Evolutionary conservation across 768 basidiomycete species (phyloP), one percentile per base, ranked within the genome.

Genomic region (Myochromella boudieri): DNA sequence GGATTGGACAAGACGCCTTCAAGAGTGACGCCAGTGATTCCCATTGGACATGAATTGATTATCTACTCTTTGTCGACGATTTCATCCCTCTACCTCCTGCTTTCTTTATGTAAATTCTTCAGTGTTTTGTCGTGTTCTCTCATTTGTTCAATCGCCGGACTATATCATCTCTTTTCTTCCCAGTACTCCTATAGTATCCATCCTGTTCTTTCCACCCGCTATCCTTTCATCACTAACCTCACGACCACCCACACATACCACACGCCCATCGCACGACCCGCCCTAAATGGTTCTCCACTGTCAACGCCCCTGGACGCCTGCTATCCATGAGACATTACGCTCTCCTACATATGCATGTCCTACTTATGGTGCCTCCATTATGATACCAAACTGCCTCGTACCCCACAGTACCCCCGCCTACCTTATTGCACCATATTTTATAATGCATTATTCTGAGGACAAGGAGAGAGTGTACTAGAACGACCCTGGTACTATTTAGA

Each of bases 1-100:
- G 5, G 38, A 41, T 41, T 41, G 38, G 31, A 41, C 12, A 24
- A 27, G 40, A 29, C 40, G n/a, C n/a, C n/a, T n/a, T n/a, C n/a
- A n/a, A n/a, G n/a, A n/a, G n/a, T n/a, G n/a, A n/a, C n/a, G n/a
- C n/a, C n/a, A n/a, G n/a, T n/a, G n/a, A n/a, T n/a, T n/a, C n/a
- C n/a, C n/a, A n/a, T n/a, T n/a, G n/a, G n/a, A n/a, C n/a, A n/a
- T n/a, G n/a, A n/a, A n/a, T n/a, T n/a, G n/a, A n/a, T n/a, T n/a
- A n/a, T n/a, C n/a, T n/a, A n/a, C n/a, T n/a, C n/a, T n/a, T n/a
- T n/a, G n/a, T n/a, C n/a, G n/a, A n/a, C n/a, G n/a, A n/a, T n/a
- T n/a, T n/a, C n/a, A n/a, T n/a, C n/a, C n/a, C n/a, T n/a, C n/a
- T n/a, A n/a, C n/a, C n/a, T n/a, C n/a, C n/a, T n/a, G n/a, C n/a